Percentiles rank a stretch among this genome's conserved stretches.
phyloP scores from a whole-genome alignment of 139 green algal species.

The Volvox reticuliferus region DNA sequence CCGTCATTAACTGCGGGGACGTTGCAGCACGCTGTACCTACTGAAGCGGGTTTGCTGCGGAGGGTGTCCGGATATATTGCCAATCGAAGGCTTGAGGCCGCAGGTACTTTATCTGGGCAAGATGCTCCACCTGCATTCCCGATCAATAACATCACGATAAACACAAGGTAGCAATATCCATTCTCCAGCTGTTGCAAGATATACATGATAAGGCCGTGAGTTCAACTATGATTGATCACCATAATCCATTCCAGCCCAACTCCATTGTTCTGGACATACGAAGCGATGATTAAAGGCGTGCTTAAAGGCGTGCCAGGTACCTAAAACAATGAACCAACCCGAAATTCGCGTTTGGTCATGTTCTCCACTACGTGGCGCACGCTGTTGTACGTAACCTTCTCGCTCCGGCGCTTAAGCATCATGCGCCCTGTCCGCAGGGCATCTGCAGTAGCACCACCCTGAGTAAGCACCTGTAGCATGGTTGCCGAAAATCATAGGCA shows the following conservation, averaged over 20 bases:
- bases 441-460: neutral
- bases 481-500: neutral
- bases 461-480: too few relatives aligned
- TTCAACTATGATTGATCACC: too few relatives aligned
- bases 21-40: neutral
- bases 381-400: conserved; percentile 39
- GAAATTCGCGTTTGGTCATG: conserved; percentile 42
- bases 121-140: conserved; percentile 54
- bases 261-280: too few relatives aligned
- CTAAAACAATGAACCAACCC: neutral
- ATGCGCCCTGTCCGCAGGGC: conserved; percentile 34
- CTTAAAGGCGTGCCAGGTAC: too few relatives aligned
- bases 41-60: conserved; percentile 3
- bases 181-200: too few relatives aligned
- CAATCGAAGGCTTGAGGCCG: conserved; percentile 64
- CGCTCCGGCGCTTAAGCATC: conserved; percentile 27
- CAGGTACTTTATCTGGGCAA: conserved; percentile 70
- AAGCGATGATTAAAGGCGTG: too few relatives aligned
- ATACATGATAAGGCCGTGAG: too few relatives aligned
- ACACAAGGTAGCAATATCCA: too few relatives aligned
- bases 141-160: too few relatives aligned
- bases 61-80: conserved; percentile 58
- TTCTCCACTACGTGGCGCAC: conserved; percentile 40
- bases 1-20: neutral
- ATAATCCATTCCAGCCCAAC: too few relatives aligned